Evolutionary conservation across 331 rosid genomes (phyloP), one percentile per base, ranked within the genome.

Genomic region (Saraca asoca): DNA sequence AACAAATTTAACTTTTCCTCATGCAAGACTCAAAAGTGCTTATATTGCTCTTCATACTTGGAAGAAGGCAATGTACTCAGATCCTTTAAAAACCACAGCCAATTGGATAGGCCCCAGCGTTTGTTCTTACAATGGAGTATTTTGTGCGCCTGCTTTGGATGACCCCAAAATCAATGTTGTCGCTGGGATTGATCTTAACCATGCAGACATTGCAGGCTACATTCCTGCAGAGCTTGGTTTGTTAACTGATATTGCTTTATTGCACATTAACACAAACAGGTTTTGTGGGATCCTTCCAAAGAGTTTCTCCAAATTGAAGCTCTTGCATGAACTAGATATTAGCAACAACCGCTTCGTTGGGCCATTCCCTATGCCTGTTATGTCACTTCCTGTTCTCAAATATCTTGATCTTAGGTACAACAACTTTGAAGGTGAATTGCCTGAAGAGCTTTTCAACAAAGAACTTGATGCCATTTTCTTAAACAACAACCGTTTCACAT

Each of bases 301-400:
- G 0, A 81, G 80, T 38, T 76, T 86, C 50, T 55, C 73, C 6
- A 81, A 63, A 15, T 41, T 86, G 4, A 74, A 5, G 50, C 70
- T 83, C 14, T 65, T 86, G 17, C 19, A 20, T 9, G 91, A 86
- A 68, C 5, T 81, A 0, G 91, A 86, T 41, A 14, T 86, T 0
- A 85, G 91, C 60, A 85, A 82, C 62, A 85, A 85, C 51, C 84
- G 91, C 0, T 85, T 85, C 9, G 91, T 85, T 2, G 91, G 91
- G 0, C 18, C 1, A 29, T 80, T 80, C 52, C 88, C 88, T 0
- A 0, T 6, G 0, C 37, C 49, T 0, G 45, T 83, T 34, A 58
- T 83, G 17, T 12, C 69, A 0, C 10, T 83, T 38, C 77, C 81
- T 2, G 56, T 55, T 1, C 15, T 83, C 0, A 66, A 46, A 41